phyloP scores from a whole-genome alignment of 169 alveolate species.

The Cyclospora cayetanensis region DNA sequence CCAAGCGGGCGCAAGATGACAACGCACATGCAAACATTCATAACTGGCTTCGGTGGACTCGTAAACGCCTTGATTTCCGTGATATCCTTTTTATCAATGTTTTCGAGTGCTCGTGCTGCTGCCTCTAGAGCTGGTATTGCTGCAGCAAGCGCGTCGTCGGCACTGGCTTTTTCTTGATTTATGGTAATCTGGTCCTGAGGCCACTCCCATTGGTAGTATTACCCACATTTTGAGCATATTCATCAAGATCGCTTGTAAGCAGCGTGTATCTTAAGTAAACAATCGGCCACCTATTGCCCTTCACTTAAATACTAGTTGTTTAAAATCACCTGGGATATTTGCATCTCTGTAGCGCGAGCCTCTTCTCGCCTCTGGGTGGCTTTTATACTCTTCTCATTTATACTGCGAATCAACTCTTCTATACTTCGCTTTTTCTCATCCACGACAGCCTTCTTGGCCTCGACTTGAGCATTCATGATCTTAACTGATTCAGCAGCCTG shows the following conservation, averaged over 20 bases:
- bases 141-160: constrained; percentile 87
- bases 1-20: constrained; percentile 87
- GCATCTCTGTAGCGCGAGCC: constrained; percentile 82
- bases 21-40: constrained; percentile 84
- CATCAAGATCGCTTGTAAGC: too few relatives aligned
- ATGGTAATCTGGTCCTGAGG: constrained; percentile 75
- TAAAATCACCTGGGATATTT: constrained; percentile 78
- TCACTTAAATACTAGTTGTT: not conserved
- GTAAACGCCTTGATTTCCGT: constrained; percentile 87
- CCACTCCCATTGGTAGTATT: not conserved
- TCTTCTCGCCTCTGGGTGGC: constrained; percentile 86
- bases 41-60: constrained; percentile 89
- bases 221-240: too few relatives aligned
- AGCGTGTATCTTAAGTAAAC: too few relatives aligned
- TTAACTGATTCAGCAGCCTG: constrained; percentile 87
- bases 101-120: constrained; percentile 88
- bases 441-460: constrained; percentile 89
- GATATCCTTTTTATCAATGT: constrained; percentile 82
- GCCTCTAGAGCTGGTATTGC: constrained; percentile 91
- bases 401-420: constrained; percentile 85
- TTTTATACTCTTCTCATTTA: constrained; percentile 86
- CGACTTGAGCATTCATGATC: constrained; percentile 84
- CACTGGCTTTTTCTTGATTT: constrained; percentile 84
- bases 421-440: constrained; percentile 88
- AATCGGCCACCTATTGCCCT: too few relatives aligned